Base-by-base conservation (phyloP, 352 stramenopile species). In the Sclerospora graminicola region DNA sequence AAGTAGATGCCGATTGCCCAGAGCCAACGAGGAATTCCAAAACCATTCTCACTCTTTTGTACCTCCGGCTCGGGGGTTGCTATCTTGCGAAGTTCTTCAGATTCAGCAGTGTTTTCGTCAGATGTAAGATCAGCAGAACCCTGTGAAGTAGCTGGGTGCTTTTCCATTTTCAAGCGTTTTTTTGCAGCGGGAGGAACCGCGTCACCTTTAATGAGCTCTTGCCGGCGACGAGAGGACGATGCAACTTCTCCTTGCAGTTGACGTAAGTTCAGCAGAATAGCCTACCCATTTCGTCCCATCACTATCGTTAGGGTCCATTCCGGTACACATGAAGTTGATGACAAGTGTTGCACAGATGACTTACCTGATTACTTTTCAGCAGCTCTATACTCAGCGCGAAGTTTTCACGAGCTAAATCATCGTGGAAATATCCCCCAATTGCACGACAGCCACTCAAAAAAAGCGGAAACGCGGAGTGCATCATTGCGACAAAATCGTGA, bases 381-480 rank as follows among this genome's bases (percentile, higher is more conserved):
- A 90, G 53, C 33, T 90, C 79, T 13, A 90, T 48, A 32, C 73
- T 69, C 29, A 90, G 51, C 28, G 59, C 54, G 43, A 86, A 84
- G 56, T 90, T 90, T 38, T 87, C 71, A 10, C 64, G 63, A 4
- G 66, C 71, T 24, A 88, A 47, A 41, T 83, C 72, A 37, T 63
- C 66, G 57, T 84, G 74, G 51, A 97, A 88, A 68, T 91, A 98
- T 20, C 71, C 75, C 21, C 92, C 89, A 54, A 98, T 82, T n/a
- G 86, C 93, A 38, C 94, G 87, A 60, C 91, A 96, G 41, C 95
- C 95, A 70, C 98, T 98, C 74, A 98, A 84, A 59, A 96, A 98
- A 0, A 89, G 82, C 15, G 95, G 90, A 58, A 98, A 98, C 27
- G 96, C 70, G 5, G 84, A 80, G 56, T 96, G 92, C 57, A 98